phyloP scores from a whole-genome alignment of 495 filamentous ascomycete species.

The Apiosordaria backusii region DNA sequence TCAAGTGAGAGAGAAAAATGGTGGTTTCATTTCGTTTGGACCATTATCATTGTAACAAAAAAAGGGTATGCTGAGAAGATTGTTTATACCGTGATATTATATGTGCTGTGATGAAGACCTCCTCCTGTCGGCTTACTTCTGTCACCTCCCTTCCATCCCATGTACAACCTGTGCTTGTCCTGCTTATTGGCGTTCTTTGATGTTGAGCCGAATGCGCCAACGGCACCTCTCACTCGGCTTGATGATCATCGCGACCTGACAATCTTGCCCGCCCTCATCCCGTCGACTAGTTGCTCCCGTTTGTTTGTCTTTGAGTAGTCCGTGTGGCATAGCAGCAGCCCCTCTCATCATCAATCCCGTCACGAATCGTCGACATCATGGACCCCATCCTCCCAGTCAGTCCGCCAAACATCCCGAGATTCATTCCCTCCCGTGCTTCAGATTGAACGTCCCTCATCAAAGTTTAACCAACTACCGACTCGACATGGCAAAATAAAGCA shows the following conservation, averaged over 20 bases:
- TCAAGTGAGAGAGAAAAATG: neutral
- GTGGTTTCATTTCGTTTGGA: neutral
- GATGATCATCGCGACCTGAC: neutral
- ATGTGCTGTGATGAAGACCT: conserved; percentile 6
- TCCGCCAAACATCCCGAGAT: neutral
- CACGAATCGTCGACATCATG: neutral
- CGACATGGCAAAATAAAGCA: conserved; percentile 24
- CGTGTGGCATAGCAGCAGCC: neutral
- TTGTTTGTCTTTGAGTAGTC: too few species aligned
- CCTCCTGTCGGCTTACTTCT: neutral
- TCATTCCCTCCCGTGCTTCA: neutral
- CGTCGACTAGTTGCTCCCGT: neutral
- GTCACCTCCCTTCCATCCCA: neutral
- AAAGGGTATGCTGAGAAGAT: neutral
- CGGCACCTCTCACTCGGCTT: too few species aligned
- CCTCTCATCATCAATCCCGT: neutral
- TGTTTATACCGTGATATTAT: conserved; percentile 14
- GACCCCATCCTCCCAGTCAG: neutral
- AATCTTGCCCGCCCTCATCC: neutral
- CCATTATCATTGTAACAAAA: neutral
- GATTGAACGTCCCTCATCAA: too few species aligned
- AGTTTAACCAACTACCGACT: neutral
- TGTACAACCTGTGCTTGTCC: neutral
- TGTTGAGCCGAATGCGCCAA: too few species aligned
- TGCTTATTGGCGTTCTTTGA: neutral